Evolutionary conservation across 2,329 filamentous ascomycete species (phyloP).

Genomic region (Neophaeococcomyces mojaviensis): DNA sequence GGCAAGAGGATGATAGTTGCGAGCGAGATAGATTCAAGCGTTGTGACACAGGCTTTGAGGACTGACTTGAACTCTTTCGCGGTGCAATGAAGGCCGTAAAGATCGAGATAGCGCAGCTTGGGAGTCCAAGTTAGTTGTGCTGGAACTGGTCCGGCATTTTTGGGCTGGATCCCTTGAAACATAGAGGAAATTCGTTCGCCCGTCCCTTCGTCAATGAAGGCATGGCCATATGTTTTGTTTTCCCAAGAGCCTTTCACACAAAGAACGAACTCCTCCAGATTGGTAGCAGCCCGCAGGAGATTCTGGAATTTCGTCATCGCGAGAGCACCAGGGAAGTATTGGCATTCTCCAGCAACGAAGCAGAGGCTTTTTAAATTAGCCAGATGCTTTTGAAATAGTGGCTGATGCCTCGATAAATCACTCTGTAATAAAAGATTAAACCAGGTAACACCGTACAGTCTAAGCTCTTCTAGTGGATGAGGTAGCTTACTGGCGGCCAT

Average conservation of each 20-base stretch:
- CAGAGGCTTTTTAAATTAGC: not conserved
- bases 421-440: not conserved
- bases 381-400: not conserved
- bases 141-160: not conserved
- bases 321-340: not conserved
- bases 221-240: not conserved
- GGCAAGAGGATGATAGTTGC: not conserved
- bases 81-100: not conserved
- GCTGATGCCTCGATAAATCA: not conserved
- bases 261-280: not conserved
- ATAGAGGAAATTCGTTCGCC: not conserved
- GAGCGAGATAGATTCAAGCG: not conserved
- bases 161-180: not conserved
- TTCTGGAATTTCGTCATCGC: not conserved
- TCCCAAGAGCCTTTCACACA: not conserved
- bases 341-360: not conserved
- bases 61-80: not conserved
- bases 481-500: not conserved
- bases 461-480: not conserved
- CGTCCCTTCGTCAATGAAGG: not conserved
- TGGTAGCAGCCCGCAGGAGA: not conserved
- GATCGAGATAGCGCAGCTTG: not conserved
- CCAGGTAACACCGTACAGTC: not conserved
- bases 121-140: slow-evolving; percentile 3
- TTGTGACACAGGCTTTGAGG: not conserved